Conservation (phyloP, 441 rosid species). For the Populus hybrid region DNA sequence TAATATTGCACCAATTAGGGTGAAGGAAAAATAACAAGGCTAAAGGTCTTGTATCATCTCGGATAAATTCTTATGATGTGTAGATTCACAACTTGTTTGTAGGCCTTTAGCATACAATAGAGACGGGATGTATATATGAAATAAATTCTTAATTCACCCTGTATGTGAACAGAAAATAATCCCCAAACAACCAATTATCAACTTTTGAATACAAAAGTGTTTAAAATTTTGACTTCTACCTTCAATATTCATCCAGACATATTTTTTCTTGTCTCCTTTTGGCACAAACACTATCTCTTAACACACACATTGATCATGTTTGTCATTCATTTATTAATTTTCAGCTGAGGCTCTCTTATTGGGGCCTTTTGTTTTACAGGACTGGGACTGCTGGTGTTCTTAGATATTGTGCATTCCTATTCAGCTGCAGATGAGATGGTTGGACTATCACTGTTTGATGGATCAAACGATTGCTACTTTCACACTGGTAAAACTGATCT, state of each 20-base stretch:
- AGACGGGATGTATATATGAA: background rate
- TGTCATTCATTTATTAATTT: slow-evolving; percentile 3
- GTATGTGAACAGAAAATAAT: background rate
- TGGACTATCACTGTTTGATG: slow-evolving; percentile 88
- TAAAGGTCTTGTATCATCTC: background rate
- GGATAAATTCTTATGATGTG: background rate
- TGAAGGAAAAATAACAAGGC: too few relatives aligned
- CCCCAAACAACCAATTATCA: background rate
- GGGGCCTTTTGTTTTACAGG: slow-evolving; percentile 43
- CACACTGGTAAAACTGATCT: slow-evolving; percentile 57
- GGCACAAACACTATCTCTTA: background rate
- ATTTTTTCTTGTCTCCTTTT: background rate
- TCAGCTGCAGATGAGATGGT: slow-evolving; percentile 98
- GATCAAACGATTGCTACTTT: slow-evolving; percentile 96
- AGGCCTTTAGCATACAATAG: background rate
- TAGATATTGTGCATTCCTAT: slow-evolving; percentile 95
- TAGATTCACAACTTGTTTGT: slow-evolving; percentile 6
- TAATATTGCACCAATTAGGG: background rate
- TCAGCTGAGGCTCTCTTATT: slow-evolving; percentile 9
- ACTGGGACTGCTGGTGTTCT: slow-evolving; percentile 74
- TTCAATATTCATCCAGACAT: background rate
- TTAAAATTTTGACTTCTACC: background rate
- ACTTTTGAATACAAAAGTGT: background rate
- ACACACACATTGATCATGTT: background rate
- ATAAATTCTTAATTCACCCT: too few relatives aligned